phyloP scores from a whole-genome alignment of 2,329 filamentous ascomycete genomes.

The Venturia aucupariae region DNA sequence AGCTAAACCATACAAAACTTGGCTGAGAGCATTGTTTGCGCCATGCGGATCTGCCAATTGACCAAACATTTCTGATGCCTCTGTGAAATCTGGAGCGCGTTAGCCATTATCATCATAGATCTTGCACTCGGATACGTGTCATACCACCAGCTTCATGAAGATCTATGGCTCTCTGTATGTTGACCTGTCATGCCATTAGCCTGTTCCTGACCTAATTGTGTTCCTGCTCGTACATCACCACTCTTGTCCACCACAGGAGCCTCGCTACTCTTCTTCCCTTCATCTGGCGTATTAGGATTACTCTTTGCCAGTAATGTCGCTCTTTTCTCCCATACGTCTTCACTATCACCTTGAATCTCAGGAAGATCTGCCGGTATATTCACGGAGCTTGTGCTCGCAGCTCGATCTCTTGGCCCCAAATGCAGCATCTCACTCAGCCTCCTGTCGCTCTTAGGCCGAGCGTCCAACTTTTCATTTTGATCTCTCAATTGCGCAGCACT shows the following conservation, averaged over 20 bases:
- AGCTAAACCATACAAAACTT: conserved; percentile 91
- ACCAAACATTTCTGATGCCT: conserved; percentile 79
- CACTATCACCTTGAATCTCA: conserved; percentile 47
- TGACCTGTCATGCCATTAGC: conserved; percentile 15
- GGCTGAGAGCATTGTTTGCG: conserved; percentile 84
- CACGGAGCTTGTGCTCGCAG: conserved; percentile 50
- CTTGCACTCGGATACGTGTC: conserved; percentile 15
- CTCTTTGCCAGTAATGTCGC: conserved; percentile 75
- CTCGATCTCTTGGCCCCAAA: conserved; percentile 42
- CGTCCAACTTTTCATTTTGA: conserved; percentile 13
- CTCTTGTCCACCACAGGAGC: conserved; percentile 28
- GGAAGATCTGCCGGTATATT: conserved; percentile 75
- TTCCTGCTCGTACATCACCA: conserved; percentile 29
- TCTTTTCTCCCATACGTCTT: conserved; percentile 77
- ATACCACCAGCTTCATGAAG: conserved; percentile 71
- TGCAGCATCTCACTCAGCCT: conserved; percentile 63
- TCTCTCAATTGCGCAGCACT: conserved; percentile 18
- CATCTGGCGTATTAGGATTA: conserved; percentile 32
- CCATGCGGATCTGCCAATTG: conserved; percentile 73
- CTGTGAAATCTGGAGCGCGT: conserved; percentile 48
- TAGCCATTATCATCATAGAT: background rate
- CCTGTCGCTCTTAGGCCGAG: conserved; percentile 25
- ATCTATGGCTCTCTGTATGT: conserved; percentile 92
- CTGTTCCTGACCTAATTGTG: background rate
- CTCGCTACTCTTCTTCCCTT: conserved; percentile 23